phyloP scores from a whole-genome alignment of 495 filamentous ascomycete species.

The Neurospora terricola region DNA sequence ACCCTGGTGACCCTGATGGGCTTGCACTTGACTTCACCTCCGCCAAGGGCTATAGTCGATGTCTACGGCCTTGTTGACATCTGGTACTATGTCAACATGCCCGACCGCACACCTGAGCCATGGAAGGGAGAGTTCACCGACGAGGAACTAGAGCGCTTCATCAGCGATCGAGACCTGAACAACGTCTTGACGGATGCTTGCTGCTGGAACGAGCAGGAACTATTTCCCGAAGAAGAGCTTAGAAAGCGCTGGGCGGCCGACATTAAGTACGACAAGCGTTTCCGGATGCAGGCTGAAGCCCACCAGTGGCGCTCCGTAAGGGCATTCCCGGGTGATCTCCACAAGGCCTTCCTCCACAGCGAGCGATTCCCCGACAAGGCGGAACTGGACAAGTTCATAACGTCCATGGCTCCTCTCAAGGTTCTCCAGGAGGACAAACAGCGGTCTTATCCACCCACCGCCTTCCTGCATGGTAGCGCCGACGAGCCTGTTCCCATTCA shows the following conservation, averaged over 20 bases:
- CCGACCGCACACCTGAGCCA: background rate
- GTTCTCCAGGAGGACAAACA: constrained; percentile 6
- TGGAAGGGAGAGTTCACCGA: constrained; percentile 16
- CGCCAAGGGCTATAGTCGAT: constrained; percentile 14
- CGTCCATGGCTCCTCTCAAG: constrained; percentile 8
- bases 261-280: constrained; percentile 9
- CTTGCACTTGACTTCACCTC: background rate
- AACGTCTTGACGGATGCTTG: constrained; percentile 14
- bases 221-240: constrained; percentile 6
- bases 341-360: constrained; percentile 11
- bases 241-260: constrained; percentile 13
- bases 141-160: constrained; percentile 7
- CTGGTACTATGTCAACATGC: background rate
- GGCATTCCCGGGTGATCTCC: background rate
- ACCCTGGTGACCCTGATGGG: constrained; percentile 16
- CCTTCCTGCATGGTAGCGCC: constrained; percentile 18
- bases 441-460: constrained; percentile 16
- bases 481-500: constrained; percentile 13
- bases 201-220: constrained; percentile 15
- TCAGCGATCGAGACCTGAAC: constrained; percentile 10
- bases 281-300: constrained; percentile 18
- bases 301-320: constrained; percentile 11
- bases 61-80: constrained; percentile 19
- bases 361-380: constrained; percentile 14
- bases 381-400: constrained; percentile 8